Evolutionary conservation across 2,329 filamentous ascomycete genomes (phyloP), one percentile per base, ranked within the genome.

Genomic region (Plectosphaerella plurivora): DNA sequence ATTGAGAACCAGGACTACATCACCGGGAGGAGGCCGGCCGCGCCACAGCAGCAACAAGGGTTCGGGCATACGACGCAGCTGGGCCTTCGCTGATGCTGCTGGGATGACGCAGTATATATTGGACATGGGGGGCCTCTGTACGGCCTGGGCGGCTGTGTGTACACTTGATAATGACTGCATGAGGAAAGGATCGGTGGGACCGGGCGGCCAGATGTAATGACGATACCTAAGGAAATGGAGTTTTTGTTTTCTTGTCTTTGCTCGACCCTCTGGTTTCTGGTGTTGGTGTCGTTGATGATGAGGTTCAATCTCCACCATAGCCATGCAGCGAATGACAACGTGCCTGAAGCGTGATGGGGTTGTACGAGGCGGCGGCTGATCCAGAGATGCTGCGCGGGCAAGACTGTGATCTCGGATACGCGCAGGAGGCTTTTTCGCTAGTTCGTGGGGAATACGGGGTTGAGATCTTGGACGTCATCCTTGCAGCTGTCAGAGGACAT

Each of bases 1-100:
- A 91, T 94, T 57, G 89, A 94, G 71, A 94, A 94, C 72, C 78
- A 77, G 60, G 88, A 94, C 71, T 94, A 87, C 65, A 89, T 88
- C 60, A 65, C 65, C 54, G 67, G 74, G 60, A 64, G 60, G 50
- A 66, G 65, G 45, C 69, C 66, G 59, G 60, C 61, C 54, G 56
- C 64, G 36, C 70, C 67, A 52, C 63, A 66, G 39, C 59, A 59
- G 52, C n/a, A n/a, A 33, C 44, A 48, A 14, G 53, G 41, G 11
- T 44, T 44, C 41, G 41, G 41, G 41, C 41, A 44, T 12, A 44
- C 41, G 41, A 44, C 55, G 39, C 53, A 50, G 33, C 54, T 33
- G 15, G 37, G 9, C 36, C 18, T 20, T 18, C 41, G 28, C 4
- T 45, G 16, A 12, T 44, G 36, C 10, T 24, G 15, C 41, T 18